These are phyloP conservation scores for Perkinsus olseni DNA, from an alignment of 169 alveolate species.

Conservation along the genomic window DNA sequence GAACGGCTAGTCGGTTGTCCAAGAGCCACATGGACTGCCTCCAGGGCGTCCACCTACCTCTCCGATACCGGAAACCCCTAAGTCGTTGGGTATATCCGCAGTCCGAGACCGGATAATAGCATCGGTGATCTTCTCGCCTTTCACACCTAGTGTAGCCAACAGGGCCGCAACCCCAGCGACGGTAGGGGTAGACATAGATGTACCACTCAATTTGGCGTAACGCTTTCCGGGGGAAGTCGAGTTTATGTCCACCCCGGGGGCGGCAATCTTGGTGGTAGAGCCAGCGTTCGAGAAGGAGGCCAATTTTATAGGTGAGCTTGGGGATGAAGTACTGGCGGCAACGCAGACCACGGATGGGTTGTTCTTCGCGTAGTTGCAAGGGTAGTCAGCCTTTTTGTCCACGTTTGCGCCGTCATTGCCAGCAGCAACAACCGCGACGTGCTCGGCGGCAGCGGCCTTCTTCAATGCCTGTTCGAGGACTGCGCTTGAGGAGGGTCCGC, in stretches of 20 bases:
- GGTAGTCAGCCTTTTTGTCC: constrained; percentile 23
- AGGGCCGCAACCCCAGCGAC: constrained; percentile 23
- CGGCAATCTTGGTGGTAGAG: constrained; percentile 26
- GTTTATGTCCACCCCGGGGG: constrained; percentile 32
- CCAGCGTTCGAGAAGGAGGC: constrained; percentile 30
- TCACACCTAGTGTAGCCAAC: neutral
- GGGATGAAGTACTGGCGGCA: constrained; percentile 13
- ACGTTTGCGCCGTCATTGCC: constrained; percentile 21
- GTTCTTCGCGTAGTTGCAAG: constrained; percentile 19
- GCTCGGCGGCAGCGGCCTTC: constrained; percentile 22
- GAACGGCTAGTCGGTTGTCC: too few species aligned
- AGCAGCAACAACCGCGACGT: constrained; percentile 30
- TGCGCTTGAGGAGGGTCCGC: constrained; percentile 19
- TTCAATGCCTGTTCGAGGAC: constrained; percentile 27
- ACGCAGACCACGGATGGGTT: constrained; percentile 26
- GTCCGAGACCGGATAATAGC: too few species aligned
- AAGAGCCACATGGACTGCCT: too few species aligned
- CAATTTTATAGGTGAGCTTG: neutral
- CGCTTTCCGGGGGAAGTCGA: constrained; percentile 23
- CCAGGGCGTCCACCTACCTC: too few species aligned
- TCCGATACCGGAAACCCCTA: too few species aligned
- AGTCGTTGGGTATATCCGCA: too few species aligned
- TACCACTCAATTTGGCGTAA: constrained; percentile 20
- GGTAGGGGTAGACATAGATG: constrained; percentile 36
- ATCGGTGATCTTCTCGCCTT: neutral